Percentiles rank a stretch among this genome's conserved stretches.
Conservation (phyloP, 352 stramenopile species). For the Globisporangium mamillatum region DNA sequence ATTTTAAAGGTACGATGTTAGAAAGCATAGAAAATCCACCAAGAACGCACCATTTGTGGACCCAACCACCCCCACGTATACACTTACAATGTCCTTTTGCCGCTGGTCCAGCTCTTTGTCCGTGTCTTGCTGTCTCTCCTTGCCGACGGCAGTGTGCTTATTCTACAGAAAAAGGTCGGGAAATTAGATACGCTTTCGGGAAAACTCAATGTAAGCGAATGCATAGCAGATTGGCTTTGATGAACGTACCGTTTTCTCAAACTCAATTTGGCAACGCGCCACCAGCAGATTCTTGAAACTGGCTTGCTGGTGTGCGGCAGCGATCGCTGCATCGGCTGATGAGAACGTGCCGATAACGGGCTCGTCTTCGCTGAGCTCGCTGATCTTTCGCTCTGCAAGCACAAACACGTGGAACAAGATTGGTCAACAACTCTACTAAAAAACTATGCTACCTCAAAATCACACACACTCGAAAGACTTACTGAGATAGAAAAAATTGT, state of each 20-base stretch:
- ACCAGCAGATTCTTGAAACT: constrained; percentile 80
- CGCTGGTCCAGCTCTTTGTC: constrained; percentile 41
- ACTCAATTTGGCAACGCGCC: constrained; percentile 74
- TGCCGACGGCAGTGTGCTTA: constrained; percentile 31
- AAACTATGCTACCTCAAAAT: neutral
- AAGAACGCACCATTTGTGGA: neutral
- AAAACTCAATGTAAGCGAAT: neutral
- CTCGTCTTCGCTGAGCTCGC: constrained; percentile 57
- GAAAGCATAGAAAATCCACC: neutral
- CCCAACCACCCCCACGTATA: neutral
- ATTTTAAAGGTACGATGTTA: neutral
- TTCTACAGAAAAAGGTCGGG: constrained; percentile 25
- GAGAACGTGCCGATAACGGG: constrained; percentile 58
- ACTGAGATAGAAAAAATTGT: constrained; percentile 66
- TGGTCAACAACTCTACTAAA: neutral
- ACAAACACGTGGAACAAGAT: constrained; percentile 2
- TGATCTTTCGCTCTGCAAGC: constrained; percentile 43
- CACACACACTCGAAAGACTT: neutral
- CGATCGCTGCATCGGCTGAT: constrained; percentile 45
- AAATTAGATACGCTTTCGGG: neutral
- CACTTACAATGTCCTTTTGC: constrained; percentile 55
- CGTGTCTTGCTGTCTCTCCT: constrained; percentile 38
- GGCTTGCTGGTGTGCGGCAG: constrained; percentile 41
- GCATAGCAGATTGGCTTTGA: neutral
- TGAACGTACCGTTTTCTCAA: constrained; percentile 63